Evolutionary conservation across 305 asterid species (phyloP), one percentile per base, ranked within the genome.

Genomic region (Fraxinus nigra): DNA sequence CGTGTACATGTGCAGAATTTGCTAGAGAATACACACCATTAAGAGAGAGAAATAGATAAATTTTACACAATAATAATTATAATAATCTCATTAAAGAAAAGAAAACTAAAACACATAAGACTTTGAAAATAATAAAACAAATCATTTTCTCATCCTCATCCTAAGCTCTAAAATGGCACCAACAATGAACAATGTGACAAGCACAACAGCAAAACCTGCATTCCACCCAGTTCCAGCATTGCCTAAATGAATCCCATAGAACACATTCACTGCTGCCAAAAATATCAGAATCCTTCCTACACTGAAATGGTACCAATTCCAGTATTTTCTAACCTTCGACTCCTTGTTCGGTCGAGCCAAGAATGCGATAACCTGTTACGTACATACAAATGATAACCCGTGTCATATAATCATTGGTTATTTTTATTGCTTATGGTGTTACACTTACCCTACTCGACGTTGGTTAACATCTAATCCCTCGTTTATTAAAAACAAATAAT

Each of bases 271-370:
- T 0, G 85, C 89, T 0, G 97, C 97, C 82, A 92, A 79, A 8
- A 93, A 3, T 76, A 94, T 86, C 67, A 94, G 40, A 13, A 65
- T 11, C 75, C 97, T 86, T 33, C 98, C 97, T 28, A 89, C 83
- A 0, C 78, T 82, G 5, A 61, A 79, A 87, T 94, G 98, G 38
- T 93, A 94, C 97, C 95, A 93, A 80, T 92, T 94, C 98, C 98
- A 94, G 26, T 92, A 93, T 22, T 87, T 90, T 46, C 98, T 83
- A 7, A 80, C 81, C 79, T 93, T 91, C 0, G 97, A 89, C 11
- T 80, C 82, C 82, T 92, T 92, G 26, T 85, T 82, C 13, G 98
- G 97, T 81, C 97, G 81, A 37, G 83, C 91, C 85, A 94, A 82
- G 72, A 94, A 7, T 4, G 99, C 98, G 46, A 89, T 54, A 10